Conservation (phyloP, 75 land plant species). For the Cunninghamia lanceolata region DNA sequence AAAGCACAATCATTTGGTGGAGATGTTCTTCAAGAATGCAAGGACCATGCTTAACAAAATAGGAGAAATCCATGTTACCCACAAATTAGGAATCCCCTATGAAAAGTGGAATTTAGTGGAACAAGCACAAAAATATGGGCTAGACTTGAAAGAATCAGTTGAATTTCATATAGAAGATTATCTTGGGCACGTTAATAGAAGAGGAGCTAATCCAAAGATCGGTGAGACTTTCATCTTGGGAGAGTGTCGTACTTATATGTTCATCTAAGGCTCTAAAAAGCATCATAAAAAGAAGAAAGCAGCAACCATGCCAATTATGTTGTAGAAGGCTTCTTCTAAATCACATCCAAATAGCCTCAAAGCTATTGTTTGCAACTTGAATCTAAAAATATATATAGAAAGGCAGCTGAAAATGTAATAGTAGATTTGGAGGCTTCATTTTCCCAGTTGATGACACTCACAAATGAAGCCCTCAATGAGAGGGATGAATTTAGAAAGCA, state of each 20-base stretch:
- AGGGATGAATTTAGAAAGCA: slow-evolving; percentile 46
- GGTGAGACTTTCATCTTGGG: neutral
- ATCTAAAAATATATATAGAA: slow-evolving; percentile 52
- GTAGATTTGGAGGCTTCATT: slow-evolving; percentile 42
- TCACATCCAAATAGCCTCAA: slow-evolving; percentile 27
- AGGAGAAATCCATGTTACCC: no score
- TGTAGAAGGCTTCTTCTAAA: neutral
- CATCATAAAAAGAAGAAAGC: neutral
- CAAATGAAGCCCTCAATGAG: slow-evolving; percentile 66
- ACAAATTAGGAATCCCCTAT: slow-evolving; percentile 29
- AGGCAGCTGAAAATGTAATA: slow-evolving; percentile 58
- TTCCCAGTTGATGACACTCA: slow-evolving; percentile 47
- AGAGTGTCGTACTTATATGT: neutral
- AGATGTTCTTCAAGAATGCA: slow-evolving; percentile 48
- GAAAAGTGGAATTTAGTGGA: slow-evolving; percentile 37
- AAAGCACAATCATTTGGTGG: slow-evolving; percentile 32
- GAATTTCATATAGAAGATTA: slow-evolving; percentile 36
- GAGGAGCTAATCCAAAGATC: slow-evolving; percentile 25
- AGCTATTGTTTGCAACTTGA: slow-evolving; percentile 54
- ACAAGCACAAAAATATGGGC: slow-evolving; percentile 24
- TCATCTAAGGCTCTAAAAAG: neutral
- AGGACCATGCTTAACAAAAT: no score
- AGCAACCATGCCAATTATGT: neutral
- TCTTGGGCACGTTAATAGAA: slow-evolving; percentile 42
- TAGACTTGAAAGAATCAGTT: slow-evolving; percentile 18